Conservation (phyloP, 148 eudicot genomes). For the Chenopodium suecicum region DNA sequence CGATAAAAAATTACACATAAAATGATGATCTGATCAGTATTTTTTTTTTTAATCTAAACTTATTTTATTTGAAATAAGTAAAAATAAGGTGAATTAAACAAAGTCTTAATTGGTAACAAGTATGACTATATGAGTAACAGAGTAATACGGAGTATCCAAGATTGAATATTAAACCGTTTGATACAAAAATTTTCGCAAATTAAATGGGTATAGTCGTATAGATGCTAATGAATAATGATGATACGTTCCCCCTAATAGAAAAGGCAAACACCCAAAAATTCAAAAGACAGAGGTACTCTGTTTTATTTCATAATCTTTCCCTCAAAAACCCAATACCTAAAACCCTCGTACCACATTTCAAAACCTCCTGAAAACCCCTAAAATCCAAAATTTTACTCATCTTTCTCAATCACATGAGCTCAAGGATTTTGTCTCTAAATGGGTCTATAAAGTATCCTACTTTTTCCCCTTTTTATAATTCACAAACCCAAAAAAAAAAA, state of each 20-base stretch:
- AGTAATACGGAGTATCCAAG: too few relatives aligned
- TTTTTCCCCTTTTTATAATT: slow-evolving; percentile 8
- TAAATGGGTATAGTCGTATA: too few relatives aligned
- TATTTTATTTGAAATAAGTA: too few relatives aligned
- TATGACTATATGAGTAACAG: too few relatives aligned
- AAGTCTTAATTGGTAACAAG: too few relatives aligned
- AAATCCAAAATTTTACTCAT: slow-evolving; percentile 31
- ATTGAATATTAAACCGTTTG: too few relatives aligned
- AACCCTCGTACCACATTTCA: slow-evolving; percentile 17
- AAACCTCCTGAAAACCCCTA: slow-evolving; percentile 8
- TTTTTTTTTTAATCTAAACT: too few relatives aligned
- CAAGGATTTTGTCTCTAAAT: neutral
- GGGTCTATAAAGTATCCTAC: slow-evolving; percentile 14
- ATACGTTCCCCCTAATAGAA: neutral
- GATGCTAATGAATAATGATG: neutral
- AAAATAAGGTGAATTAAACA: too few relatives aligned
- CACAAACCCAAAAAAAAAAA: neutral
- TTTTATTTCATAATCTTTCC: neutral
- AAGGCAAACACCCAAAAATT: neutral
- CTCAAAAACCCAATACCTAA: slow-evolving; percentile 19
- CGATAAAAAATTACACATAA: too few relatives aligned
- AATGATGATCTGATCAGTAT: too few relatives aligned
- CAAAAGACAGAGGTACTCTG: neutral
- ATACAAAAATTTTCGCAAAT: too few relatives aligned
- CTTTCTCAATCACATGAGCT: slow-evolving; percentile 38